A percentile compares a stretch with the other conserved stretches of the same genome.
These are phyloP conservation scores for Tolypocladium album DNA, from an alignment of 2,329 filamentous ascomycete genomes.

Conservation along the genomic window DNA sequence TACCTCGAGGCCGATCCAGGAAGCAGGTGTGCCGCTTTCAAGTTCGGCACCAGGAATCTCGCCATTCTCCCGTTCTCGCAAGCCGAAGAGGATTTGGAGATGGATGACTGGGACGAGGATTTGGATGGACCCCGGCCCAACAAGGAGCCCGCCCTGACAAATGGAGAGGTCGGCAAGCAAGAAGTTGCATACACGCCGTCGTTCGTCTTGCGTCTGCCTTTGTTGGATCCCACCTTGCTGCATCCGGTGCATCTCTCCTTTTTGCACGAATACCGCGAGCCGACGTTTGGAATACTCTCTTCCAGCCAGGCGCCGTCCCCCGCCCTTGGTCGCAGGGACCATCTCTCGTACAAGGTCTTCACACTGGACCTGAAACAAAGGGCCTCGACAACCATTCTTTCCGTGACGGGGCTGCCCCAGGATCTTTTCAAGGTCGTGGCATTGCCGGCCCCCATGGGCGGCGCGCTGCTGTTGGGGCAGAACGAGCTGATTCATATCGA, in stretches of 20 bases:
- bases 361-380: constrained; percentile 89
- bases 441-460: constrained; percentile 76
- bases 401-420: constrained; percentile 74
- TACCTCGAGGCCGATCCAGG: constrained; percentile 81
- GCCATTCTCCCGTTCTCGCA: constrained; percentile 92
- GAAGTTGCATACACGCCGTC: constrained; percentile 74
- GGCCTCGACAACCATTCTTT: constrained; percentile 85
- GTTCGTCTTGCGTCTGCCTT: constrained; percentile 83
- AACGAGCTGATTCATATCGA: constrained; percentile 95
- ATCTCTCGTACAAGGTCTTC: constrained; percentile 85
- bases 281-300: constrained; percentile 90
- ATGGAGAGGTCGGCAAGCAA: constrained; percentile 24
- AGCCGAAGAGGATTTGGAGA: constrained; percentile 74
- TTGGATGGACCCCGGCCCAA: constrained; percentile 56
- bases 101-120: constrained; percentile 83
- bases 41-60: constrained; percentile 79
- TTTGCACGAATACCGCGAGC: constrained; percentile 92
- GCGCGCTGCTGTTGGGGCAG: constrained; percentile 72
- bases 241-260: constrained; percentile 90
- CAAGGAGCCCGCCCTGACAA: constrained; percentile 28
- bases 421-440: constrained; percentile 78
- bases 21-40: constrained; percentile 87
- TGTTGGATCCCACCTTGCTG: constrained; percentile 76
- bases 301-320: constrained; percentile 64
- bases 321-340: constrained; percentile 74